Conservation (phyloP, 495 filamentous ascomycete genomes). For the Penicillium alfredii region DNA sequence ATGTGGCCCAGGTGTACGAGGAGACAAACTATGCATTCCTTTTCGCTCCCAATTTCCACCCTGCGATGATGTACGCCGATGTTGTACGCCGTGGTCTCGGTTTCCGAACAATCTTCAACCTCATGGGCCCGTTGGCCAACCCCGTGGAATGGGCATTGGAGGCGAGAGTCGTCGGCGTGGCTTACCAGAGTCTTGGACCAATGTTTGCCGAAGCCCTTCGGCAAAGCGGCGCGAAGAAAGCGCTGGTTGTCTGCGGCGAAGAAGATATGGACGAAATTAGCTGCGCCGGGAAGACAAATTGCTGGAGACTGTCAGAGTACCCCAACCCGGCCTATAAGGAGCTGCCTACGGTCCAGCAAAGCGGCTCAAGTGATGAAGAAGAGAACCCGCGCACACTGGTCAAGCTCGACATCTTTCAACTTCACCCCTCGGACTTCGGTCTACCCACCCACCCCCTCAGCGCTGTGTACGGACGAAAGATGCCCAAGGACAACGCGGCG, state of each 20-base stretch:
- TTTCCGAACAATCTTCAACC: slow-evolving; percentile 93
- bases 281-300: slow-evolving; percentile 78
- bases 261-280: slow-evolving; percentile 95
- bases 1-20: slow-evolving; percentile 63
- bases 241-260: slow-evolving; percentile 85
- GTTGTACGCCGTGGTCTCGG: slow-evolving; percentile 76
- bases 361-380: slow-evolving; percentile 36
- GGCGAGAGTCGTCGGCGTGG: slow-evolving; percentile 85
- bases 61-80: slow-evolving; percentile 82
- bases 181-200: slow-evolving; percentile 74
- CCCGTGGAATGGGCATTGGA: slow-evolving; percentile 76
- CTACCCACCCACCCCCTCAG: slow-evolving; percentile 65
- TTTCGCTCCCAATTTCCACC: slow-evolving; percentile 94
- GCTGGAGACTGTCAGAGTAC: slow-evolving; percentile 69
- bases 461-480: slow-evolving; percentile 75
- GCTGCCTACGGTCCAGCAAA: slow-evolving; percentile 19
- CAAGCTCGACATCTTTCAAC: slow-evolving; percentile 63
- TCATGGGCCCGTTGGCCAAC: slow-evolving; percentile 87
- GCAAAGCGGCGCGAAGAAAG: slow-evolving; percentile 71
- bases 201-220: slow-evolving; percentile 81
- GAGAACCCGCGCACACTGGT: slow-evolving; percentile 39
- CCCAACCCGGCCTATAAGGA: slow-evolving; percentile 38
- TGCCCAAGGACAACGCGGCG: slow-evolving; percentile 75
- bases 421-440: slow-evolving; percentile 81
- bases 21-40: slow-evolving; percentile 88